Evolutionary conservation across 2,329 filamentous ascomycete genomes (phyloP), one percentile per base, ranked within the genome.

Genomic region (Fusarium circinatum): DNA sequence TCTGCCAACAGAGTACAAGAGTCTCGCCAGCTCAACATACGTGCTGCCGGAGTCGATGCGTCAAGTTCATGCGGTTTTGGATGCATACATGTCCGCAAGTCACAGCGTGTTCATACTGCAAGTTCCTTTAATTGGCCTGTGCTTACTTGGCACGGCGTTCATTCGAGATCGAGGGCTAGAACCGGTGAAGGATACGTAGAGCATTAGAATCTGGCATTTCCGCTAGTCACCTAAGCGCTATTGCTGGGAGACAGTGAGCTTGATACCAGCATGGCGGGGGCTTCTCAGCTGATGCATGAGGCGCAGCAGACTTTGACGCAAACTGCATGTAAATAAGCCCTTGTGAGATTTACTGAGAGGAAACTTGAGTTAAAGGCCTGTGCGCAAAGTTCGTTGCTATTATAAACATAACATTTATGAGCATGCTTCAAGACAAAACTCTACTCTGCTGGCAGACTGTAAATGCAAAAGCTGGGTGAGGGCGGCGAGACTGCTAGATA

Each of bases 61-160:
- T 5, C 13, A 17, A 0, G 24, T 65, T 2, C 30, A 32, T 0
- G 28, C 34, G 1, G 47, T 65, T 8, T 3, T 65, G 5, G 34
- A 65, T 24, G 59, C 62, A 0, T 65, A 65, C 20, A 65, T 65
- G 60, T 32, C 62, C 0, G 62, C 62, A 0, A 65, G 62, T 24
- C 62, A 64, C 3, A 65, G 62, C 10, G 59, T 65, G 2, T 65
- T 65, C 14, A 64, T 65, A 6, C 8, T 64, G 1, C 62, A 65
- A 1, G 39, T 64, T 5, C 62, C 62, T 6, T 3, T 65, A 0
- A 65, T 65, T 3, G 62, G 59, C 0, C 34, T 51, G 1, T 65
- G 62, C 34, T 32, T 65, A 2, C 39, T 65, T 14, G 59, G 62
- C 1, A 65, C 59, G 0, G 32, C 60, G 0, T 65, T 65, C 2